Percentiles rank a stretch among this genome's conserved stretches.
Evolutionary conservation across 2,329 filamentous ascomycete species (phyloP).

Genomic region (Epichloe glyceriae): DNA sequence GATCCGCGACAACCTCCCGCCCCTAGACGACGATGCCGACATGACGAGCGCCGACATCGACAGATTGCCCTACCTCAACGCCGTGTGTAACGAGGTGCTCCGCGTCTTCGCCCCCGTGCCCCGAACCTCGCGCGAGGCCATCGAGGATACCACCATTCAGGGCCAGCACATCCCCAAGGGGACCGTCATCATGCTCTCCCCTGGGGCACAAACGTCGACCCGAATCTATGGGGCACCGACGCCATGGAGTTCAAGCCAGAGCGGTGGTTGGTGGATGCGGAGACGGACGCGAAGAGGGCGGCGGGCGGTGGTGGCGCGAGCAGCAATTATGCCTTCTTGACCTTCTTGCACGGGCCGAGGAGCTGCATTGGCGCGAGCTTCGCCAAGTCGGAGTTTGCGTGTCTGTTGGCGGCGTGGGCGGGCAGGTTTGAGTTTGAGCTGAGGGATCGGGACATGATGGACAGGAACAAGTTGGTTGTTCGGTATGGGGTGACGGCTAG

Average conservation of each 20-base stretch:
- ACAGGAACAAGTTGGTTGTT: slow-evolving; percentile 54
- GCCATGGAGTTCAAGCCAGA: slow-evolving; percentile 68
- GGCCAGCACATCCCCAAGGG: slow-evolving; percentile 55
- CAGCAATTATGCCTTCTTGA: slow-evolving; percentile 66
- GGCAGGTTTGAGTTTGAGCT: slow-evolving; percentile 58
- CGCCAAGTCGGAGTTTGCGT: slow-evolving; percentile 74
- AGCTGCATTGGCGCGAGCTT: slow-evolving; percentile 77
- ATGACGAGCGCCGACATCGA: slow-evolving; percentile 45
- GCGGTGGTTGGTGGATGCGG: slow-evolving; percentile 46
- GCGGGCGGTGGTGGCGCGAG: slow-evolving; percentile 54
- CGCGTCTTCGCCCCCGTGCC: slow-evolving; percentile 62
- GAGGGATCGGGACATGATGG: slow-evolving; percentile 44
- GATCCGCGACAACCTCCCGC: slow-evolving; percentile 47
- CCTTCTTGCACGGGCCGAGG: slow-evolving; percentile 75
- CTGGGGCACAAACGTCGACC: slow-evolving; percentile 59
- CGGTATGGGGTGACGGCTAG: slow-evolving; percentile 58
- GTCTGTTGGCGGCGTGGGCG: slow-evolving; percentile 62
- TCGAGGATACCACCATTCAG: slow-evolving; percentile 50
- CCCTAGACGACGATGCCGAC: slow-evolving; percentile 22
- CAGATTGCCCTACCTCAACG: slow-evolving; percentile 64
- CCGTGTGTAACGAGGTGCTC: slow-evolving; percentile 65
- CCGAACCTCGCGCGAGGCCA: slow-evolving; percentile 53
- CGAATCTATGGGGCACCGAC: slow-evolving; percentile 61
- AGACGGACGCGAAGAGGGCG: slow-evolving; percentile 17
- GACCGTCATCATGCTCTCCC: slow-evolving; percentile 52